Evolutionary conservation across 2,329 filamentous ascomycete genomes (phyloP).

Genomic region (Leptosphaerulina australis): DNA sequence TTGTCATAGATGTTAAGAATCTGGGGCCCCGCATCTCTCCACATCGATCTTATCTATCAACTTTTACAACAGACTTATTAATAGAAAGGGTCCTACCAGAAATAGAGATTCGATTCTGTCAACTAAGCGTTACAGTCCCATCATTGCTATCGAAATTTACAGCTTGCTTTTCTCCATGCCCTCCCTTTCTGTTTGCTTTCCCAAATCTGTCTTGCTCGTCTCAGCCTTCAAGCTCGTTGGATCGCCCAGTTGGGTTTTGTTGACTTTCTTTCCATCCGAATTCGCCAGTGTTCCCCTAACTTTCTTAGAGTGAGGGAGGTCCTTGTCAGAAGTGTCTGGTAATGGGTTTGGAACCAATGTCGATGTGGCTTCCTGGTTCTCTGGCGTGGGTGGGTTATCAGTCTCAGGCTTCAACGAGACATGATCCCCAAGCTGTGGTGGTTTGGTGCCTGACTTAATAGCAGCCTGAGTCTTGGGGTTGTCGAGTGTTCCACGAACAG

Average conservation of each 20-base stretch:
- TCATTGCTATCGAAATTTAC: background rate
- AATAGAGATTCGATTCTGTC: background rate
- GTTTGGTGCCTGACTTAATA: conserved; percentile 20
- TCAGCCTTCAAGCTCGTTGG: conserved; percentile 39
- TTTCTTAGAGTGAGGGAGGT: conserved; percentile 33
- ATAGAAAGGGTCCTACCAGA: background rate
- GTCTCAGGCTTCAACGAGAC: conserved; percentile 31
- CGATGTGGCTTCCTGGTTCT: conserved; percentile 9
- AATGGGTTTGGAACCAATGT: conserved; percentile 9
- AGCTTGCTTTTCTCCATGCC: conserved; percentile 30
- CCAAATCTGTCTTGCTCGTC: conserved; percentile 29
- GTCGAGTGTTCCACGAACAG: conserved; percentile 40
- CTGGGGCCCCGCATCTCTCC: conserved; percentile 16
- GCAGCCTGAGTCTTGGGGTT: conserved; percentile 37
- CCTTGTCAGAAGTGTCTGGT: conserved; percentile 20
- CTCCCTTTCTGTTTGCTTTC: conserved; percentile 28
- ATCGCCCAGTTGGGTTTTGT: conserved; percentile 39
- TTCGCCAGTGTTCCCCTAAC: conserved; percentile 35
- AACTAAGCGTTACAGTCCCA: background rate
- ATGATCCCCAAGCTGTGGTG: conserved; percentile 34
- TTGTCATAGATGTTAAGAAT: background rate
- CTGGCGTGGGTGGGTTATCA: conserved; percentile 19
- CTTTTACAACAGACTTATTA: background rate
- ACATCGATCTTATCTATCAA: background rate
- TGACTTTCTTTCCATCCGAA: conserved; percentile 26